phyloP scores from a whole-genome alignment of 306 rosid genomes.

The Fragaria vesca region DNA sequence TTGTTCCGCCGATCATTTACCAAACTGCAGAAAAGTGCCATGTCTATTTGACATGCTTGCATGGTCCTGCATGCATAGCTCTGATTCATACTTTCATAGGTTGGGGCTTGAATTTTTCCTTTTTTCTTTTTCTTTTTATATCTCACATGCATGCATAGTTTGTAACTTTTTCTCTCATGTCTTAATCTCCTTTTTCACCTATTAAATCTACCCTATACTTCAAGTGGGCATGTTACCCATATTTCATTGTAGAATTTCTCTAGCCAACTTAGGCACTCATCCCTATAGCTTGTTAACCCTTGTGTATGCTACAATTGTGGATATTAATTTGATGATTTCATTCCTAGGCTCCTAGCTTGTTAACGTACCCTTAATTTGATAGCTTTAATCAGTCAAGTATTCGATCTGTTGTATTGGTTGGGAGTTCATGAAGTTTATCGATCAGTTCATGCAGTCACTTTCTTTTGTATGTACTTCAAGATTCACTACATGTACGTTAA shows the following conservation, averaged over 20 bases:
- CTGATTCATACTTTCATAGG: not conserved
- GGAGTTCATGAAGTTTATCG: too few relatives aligned
- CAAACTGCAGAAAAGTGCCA: not conserved
- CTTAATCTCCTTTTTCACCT: not conserved
- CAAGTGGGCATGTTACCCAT: not conserved
- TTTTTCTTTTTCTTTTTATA: not conserved
- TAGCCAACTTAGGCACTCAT: too few relatives aligned
- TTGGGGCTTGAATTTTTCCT: not conserved
- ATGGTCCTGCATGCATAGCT: not conserved
- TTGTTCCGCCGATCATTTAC: not conserved
- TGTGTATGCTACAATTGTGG: too few relatives aligned
- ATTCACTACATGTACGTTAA: too few relatives aligned
- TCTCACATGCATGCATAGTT: not conserved
- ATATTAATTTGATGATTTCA: too few relatives aligned
- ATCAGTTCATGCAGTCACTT: not conserved
- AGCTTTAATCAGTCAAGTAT: not conserved
- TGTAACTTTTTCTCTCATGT: not conserved
- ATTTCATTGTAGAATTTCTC: too few relatives aligned
- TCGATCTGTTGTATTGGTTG: too few relatives aligned
- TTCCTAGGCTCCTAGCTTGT: not conserved
- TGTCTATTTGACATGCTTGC: not conserved
- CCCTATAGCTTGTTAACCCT: too few relatives aligned
- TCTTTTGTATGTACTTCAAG: too few relatives aligned
- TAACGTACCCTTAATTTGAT: not conserved
- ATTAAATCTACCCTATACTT: not conserved